These are phyloP conservation scores for Miamiensis avidus DNA, from an alignment of 169 alveolate genomes.

Conservation along the genomic window DNA sequence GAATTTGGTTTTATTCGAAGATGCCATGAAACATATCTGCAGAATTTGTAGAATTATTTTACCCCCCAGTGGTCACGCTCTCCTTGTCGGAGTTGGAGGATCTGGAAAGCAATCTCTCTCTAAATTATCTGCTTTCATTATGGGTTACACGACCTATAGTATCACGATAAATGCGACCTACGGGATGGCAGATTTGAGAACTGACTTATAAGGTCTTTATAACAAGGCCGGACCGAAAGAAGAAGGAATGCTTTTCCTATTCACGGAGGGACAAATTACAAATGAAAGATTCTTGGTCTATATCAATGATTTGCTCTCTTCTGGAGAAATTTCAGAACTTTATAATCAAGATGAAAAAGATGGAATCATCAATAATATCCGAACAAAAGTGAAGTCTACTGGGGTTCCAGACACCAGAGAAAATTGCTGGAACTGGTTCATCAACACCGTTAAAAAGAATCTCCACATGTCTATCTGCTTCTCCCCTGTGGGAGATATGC, in stretches of 20 bases:
- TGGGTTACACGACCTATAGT: conserved; percentile 84
- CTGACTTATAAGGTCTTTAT: conserved; percentile 89
- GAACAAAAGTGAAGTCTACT: conserved; percentile 91
- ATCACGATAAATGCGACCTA: conserved; percentile 86
- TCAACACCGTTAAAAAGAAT: conserved; percentile 91
- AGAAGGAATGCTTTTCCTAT: conserved; percentile 92
- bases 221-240: conserved; percentile 89
- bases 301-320: conserved; percentile 91
- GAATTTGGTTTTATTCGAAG: conserved; percentile 96
- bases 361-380: conserved; percentile 80
- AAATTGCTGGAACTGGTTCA: conserved; percentile 93
- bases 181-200: conserved; percentile 90
- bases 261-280: conserved; percentile 93
- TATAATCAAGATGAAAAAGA: conserved; percentile 94
- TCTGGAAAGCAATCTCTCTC: conserved; percentile 95
- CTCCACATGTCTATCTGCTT: conserved; percentile 95
- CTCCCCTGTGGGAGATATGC: conserved; percentile 95
- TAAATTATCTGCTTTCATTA: conserved; percentile 90
- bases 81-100: conserved; percentile 97
- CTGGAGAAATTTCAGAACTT: conserved; percentile 94
- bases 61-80: conserved; percentile 94
- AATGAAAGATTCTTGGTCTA: conserved; percentile 91
- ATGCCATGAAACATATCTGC: conserved; percentile 96
- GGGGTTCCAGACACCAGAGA: conserved; percentile 90
- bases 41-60: conserved; percentile 92